These are phyloP conservation scores for Exophiala oligosperma DNA, from an alignment of 2,329 filamentous ascomycete genomes.

Conservation along the genomic window DNA sequence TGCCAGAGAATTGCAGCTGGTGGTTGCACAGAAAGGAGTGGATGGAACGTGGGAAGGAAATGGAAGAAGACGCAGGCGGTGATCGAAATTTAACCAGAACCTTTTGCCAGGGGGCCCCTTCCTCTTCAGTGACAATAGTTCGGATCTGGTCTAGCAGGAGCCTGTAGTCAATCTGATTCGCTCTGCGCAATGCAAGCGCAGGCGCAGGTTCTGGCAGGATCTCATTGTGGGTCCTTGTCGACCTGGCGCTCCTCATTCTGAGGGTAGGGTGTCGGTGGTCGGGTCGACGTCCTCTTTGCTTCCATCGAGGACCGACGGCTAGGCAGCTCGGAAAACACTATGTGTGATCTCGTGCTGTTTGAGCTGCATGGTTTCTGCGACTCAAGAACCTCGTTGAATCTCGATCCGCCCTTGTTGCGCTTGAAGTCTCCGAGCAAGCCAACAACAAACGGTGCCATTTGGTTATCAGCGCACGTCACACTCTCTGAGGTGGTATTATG, in stretches of 20 bases:
- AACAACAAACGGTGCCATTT: neutral
- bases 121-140: too few species aligned
- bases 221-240: neutral
- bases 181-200: too few species aligned
- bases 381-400: neutral
- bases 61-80: too few species aligned
- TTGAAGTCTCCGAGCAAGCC: neutral
- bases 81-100: too few species aligned
- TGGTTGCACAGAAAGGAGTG: too few species aligned
- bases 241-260: neutral
- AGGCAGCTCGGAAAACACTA: neutral
- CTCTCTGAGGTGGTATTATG: neutral
- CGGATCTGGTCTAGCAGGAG: too few species aligned
- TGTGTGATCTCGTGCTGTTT: neutral
- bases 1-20: too few species aligned
- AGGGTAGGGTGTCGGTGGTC: neutral
- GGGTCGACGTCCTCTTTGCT: neutral
- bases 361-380: neutral
- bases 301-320: neutral
- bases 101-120: too few species aligned
- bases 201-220: neutral
- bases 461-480: neutral
- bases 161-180: too few species aligned
- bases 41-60: too few species aligned
- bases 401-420: neutral